These are phyloP conservation scores for Phytophthora pisi DNA, from an alignment of 352 stramenopile species.

Conservation along the genomic window DNA sequence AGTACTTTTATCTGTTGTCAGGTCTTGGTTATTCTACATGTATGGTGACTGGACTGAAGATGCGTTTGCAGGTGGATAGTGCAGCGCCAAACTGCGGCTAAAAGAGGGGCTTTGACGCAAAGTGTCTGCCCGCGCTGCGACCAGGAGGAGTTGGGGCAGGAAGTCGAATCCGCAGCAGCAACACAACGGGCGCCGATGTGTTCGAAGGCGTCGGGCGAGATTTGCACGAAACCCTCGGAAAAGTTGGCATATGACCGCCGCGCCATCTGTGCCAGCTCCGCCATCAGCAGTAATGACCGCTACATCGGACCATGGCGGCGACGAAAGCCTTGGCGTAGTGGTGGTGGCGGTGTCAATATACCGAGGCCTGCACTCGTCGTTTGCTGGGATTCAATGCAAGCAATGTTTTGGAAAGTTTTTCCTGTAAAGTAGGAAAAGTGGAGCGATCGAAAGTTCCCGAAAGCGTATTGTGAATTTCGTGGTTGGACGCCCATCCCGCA, in stretches of 20 bases:
- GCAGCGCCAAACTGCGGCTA: not conserved
- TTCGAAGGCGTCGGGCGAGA: slow-evolving; percentile 13
- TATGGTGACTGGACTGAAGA: too few species aligned
- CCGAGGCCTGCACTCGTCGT: too few species aligned
- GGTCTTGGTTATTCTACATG: too few species aligned
- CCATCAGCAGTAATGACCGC: not conserved
- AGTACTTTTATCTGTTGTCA: too few species aligned
- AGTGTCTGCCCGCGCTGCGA: not conserved
- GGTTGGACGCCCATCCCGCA: slow-evolving; percentile 8
- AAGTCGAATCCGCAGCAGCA: slow-evolving; percentile 3
- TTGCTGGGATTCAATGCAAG: not conserved
- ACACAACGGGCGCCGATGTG: slow-evolving; percentile 7
- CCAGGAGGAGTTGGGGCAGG: not conserved
- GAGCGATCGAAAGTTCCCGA: not conserved
- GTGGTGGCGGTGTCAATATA: not conserved
- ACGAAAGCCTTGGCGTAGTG: not conserved
- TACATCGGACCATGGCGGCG: not conserved
- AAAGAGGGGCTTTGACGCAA: not conserved
- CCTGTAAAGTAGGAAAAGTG: not conserved
- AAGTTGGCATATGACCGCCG: slow-evolving; percentile 1
- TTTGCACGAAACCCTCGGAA: slow-evolving; percentile 16
- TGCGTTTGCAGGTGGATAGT: not conserved
- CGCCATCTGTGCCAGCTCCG: slow-evolving; percentile 11
- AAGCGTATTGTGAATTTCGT: not conserved
- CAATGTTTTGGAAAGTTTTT: too few species aligned